Evolutionary conservation across 441 rosid species (phyloP).

Genomic region (Codiaeum variegatum): DNA sequence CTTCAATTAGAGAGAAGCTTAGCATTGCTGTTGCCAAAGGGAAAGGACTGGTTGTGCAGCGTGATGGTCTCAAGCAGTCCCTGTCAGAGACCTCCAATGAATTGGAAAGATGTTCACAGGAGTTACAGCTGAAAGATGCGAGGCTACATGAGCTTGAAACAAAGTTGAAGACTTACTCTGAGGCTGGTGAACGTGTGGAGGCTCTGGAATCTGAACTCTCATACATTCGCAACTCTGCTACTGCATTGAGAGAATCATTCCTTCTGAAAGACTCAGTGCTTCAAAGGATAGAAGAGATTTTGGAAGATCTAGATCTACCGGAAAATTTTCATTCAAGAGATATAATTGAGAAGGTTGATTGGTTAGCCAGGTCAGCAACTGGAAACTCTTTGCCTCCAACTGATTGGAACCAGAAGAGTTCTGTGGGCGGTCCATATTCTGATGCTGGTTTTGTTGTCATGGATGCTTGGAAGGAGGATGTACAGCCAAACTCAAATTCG

Average conservation of each 20-base stretch:
- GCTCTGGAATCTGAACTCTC: constrained; percentile 99
- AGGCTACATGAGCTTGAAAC: constrained; percentile 72
- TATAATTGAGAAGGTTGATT: constrained; percentile 89
- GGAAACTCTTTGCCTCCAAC: constrained; percentile 55
- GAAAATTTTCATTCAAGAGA: constrained; percentile 91
- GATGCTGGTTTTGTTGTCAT: constrained; percentile 63
- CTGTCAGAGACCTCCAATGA: constrained; percentile 74
- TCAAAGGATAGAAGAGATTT: constrained; percentile 92
- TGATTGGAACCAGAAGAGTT: constrained; percentile 82
- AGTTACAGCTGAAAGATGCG: constrained; percentile 73
- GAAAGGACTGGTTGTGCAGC: constrained; percentile 87
- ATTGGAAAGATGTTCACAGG: constrained; percentile 78
- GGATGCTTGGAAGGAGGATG: constrained; percentile 90
- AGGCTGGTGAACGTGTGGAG: constrained; percentile 96
- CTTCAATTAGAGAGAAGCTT: constrained; percentile 91
- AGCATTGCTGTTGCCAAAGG: constrained; percentile 98
- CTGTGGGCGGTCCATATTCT: constrained; percentile 63
- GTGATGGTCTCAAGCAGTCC: constrained; percentile 79
- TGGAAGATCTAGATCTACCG: constrained; percentile 93
- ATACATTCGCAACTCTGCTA: constrained; percentile 97
- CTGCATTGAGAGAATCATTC: constrained; percentile 94
- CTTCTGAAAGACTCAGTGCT: constrained; percentile 97
- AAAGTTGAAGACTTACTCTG: constrained; percentile 70
- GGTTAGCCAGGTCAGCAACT: constrained; percentile 85
- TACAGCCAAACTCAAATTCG: constrained; percentile 48